Percentiles rank a stretch among this genome's conserved stretches.
Evolutionary conservation across 768 basidiomycete genomes (phyloP).

Genomic region (Dendrothele bispora): DNA sequence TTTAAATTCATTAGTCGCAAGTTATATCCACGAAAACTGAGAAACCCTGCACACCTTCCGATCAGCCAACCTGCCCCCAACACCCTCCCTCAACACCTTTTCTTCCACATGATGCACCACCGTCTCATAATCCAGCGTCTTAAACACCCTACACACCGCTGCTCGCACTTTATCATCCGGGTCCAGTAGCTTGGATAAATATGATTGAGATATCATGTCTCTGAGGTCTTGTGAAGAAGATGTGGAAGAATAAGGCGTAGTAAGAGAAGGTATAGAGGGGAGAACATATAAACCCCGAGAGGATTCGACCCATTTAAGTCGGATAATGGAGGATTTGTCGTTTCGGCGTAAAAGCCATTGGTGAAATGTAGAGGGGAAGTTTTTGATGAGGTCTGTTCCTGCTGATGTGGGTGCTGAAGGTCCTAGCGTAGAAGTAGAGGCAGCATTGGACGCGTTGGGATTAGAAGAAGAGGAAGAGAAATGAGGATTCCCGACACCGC

Average conservation of each 20-base stretch:
- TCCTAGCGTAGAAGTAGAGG: too few relatives aligned
- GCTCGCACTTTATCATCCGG: slow-evolving; percentile 91
- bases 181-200: slow-evolving; percentile 78
- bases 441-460: too few relatives aligned
- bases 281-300: slow-evolving; percentile 63
- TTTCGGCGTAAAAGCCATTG: slow-evolving; percentile 78
- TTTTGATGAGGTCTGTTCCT: slow-evolving; percentile 70
- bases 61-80: slow-evolving; percentile 78
- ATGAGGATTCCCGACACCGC: too few relatives aligned
- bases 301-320: slow-evolving; percentile 78
- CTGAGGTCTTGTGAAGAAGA: slow-evolving; percentile 56
- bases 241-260: slow-evolving; percentile 19
- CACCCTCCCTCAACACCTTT: slow-evolving; percentile 53
- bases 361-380: slow-evolving; percentile 84
- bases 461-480: too few relatives aligned
- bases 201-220: too few relatives aligned
- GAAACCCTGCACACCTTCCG: slow-evolving; percentile 69
- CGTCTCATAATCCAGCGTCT: slow-evolving; percentile 87
- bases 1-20: neutral
- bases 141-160: slow-evolving; percentile 79
- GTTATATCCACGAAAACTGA: neutral
- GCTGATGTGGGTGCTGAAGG: too few relatives aligned
- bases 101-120: slow-evolving; percentile 78
- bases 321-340: slow-evolving; percentile 71
- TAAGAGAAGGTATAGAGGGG: slow-evolving; percentile 22